These are phyloP conservation scores for Kodamaea alishanica DNA, from an alignment of 1,139 yeast species.

Conservation along the genomic window DNA sequence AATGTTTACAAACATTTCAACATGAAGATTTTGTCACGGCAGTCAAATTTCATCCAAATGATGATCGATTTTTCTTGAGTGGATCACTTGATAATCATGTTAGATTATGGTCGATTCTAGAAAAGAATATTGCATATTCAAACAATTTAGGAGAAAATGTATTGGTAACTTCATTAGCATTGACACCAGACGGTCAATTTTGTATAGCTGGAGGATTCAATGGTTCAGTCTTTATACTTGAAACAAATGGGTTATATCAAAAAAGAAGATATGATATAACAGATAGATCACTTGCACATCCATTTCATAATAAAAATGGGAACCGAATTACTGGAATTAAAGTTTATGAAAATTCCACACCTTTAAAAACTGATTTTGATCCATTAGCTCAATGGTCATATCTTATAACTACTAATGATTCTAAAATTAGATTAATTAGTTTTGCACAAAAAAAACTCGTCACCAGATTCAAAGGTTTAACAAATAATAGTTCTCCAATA, in stretches of 20 bases:
- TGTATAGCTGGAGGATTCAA: constrained; percentile 79
- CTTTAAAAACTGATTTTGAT: constrained; percentile 10
- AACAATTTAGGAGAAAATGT: constrained; percentile 50
- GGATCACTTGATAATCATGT: constrained; percentile 78
- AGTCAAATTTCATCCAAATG: constrained; percentile 78
- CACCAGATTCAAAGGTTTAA: constrained; percentile 69
- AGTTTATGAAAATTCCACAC: constrained; percentile 24
- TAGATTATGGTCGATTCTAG: constrained; percentile 84
- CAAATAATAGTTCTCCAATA: constrained; percentile 68
- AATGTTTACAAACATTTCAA: constrained; percentile 60
- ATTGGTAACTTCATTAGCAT: constrained; percentile 64
- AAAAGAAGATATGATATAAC: constrained; percentile 53
- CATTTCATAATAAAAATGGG: constrained; percentile 29
- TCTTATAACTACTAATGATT: constrained; percentile 74
- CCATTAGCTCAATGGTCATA: constrained; percentile 33
- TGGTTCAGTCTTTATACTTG: constrained; percentile 63
- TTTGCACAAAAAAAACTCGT: constrained; percentile 54
- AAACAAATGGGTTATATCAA: constrained; percentile 61
- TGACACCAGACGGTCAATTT: constrained; percentile 65
- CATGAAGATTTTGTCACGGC: constrained; percentile 84
- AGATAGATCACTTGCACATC: constrained; percentile 24
- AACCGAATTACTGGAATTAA: constrained; percentile 42
- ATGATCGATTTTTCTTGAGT: constrained; percentile 82
- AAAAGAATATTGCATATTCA: constrained; percentile 36
- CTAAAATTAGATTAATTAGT: constrained; percentile 66